phyloP scores from a whole-genome alignment of 1,284 basidiomycete species.

The Fomitopsis pinicola region DNA sequence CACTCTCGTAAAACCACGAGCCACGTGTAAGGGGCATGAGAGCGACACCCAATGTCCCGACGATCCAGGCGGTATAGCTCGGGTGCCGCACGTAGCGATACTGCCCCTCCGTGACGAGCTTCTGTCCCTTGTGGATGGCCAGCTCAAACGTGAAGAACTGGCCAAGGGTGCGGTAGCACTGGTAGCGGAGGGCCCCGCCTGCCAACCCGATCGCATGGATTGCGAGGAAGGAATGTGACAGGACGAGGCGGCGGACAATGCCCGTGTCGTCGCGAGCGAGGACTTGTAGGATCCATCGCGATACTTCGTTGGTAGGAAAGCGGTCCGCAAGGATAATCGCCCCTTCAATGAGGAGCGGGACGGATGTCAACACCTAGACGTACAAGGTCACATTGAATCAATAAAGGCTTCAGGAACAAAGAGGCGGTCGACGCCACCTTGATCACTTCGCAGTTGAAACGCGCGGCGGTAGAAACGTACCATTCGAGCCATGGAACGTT shows the following conservation, averaged over 20 bases:
- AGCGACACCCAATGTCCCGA: not conserved
- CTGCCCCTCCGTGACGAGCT: not conserved
- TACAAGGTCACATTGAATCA: too few species aligned
- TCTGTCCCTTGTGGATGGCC: not conserved
- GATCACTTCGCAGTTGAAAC: not conserved
- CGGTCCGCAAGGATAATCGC: slow-evolving; percentile 49
- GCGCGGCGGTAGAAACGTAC: not conserved
- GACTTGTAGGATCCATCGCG: slow-evolving; percentile 15
- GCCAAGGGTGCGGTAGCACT: slow-evolving; percentile 3
- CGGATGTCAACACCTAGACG: not conserved
- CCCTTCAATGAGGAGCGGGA: not conserved
- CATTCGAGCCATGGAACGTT: not conserved
- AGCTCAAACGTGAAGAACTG: slow-evolving; percentile 2
- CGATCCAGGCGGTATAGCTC: not conserved
- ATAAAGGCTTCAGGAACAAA: too few species aligned
- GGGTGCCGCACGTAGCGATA: slow-evolving; percentile 5
- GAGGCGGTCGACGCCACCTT: not conserved
- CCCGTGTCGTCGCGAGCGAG: not conserved
- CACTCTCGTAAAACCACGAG: slow-evolving; percentile 5
- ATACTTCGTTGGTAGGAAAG: slow-evolving; percentile 42
- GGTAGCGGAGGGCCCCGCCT: not conserved
- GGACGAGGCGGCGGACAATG: slow-evolving; percentile 13
- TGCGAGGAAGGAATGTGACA: slow-evolving; percentile 27
- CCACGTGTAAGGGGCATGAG: not conserved
- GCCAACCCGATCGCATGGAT: not conserved